Percentiles rank a stretch among this genome's conserved stretches.
Evolutionary conservation across 2,329 filamentous ascomycete species (phyloP).

Genomic region (Phoma sp.): DNA sequence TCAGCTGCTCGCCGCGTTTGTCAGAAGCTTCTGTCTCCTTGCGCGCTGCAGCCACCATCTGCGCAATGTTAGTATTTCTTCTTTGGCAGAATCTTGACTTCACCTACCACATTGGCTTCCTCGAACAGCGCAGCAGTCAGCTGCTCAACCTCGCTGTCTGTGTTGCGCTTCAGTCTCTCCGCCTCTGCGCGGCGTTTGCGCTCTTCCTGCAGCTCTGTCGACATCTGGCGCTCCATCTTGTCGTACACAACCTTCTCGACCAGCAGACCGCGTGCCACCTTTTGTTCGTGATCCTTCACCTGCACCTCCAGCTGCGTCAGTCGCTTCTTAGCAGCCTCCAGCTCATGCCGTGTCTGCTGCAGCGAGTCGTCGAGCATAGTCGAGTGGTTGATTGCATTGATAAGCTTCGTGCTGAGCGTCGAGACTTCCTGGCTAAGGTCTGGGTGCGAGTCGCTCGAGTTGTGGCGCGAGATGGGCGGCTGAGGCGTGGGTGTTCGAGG

Average conservation of each 20-base stretch:
- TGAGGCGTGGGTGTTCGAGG: constrained; percentile 53
- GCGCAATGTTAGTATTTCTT: constrained; percentile 23
- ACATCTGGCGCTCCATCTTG: constrained; percentile 50
- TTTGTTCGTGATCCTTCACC: constrained; percentile 71
- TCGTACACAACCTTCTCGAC: constrained; percentile 78
- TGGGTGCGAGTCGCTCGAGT: constrained; percentile 61
- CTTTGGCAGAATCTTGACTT: neutral
- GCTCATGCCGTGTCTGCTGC: constrained; percentile 79
- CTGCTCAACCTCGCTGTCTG: constrained; percentile 90
- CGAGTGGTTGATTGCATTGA: constrained; percentile 97
- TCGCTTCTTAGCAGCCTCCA: constrained; percentile 73
- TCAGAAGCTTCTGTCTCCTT: constrained; percentile 81
- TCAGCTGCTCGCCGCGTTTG: constrained; percentile 86
- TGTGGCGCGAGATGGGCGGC: constrained; percentile 42
- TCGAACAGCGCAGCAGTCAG: constrained; percentile 94
- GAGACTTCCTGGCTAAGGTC: constrained; percentile 80
- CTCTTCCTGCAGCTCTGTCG: constrained; percentile 52
- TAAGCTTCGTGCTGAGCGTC: constrained; percentile 90
- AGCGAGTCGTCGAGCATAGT: constrained; percentile 89
- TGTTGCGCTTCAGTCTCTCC: constrained; percentile 77
- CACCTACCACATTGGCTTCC: constrained; percentile 82
- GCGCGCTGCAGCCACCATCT: constrained; percentile 92
- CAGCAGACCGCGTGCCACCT: constrained; percentile 76
- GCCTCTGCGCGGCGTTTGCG: constrained; percentile 49
- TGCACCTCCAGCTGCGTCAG: constrained; percentile 73